Evolutionary conservation across 2,329 filamentous ascomycete species (phyloP).

Genomic region (Ophiostoma ulmi): DNA sequence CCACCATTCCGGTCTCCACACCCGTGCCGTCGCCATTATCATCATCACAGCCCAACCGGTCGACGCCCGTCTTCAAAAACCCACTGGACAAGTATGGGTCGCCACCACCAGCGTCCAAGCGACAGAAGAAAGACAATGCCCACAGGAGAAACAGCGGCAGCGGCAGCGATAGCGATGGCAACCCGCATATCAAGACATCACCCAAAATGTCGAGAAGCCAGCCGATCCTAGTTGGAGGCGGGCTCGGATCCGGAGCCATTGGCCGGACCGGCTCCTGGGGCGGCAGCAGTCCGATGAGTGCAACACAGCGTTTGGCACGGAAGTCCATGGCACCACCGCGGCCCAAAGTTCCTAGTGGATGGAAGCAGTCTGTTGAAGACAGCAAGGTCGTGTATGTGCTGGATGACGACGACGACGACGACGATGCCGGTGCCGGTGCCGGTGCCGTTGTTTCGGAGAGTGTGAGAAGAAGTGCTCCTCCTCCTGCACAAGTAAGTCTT

Average conservation of each 20-base stretch:
- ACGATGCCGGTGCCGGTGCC: background rate
- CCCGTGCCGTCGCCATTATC: background rate
- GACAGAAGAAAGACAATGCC: slow-evolving; percentile 5
- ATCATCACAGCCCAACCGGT: background rate
- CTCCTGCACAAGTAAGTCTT: background rate
- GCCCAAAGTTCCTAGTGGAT: background rate
- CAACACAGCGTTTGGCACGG: background rate
- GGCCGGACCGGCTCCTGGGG: background rate
- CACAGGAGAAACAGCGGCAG: background rate
- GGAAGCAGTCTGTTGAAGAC: slow-evolving; percentile 12
- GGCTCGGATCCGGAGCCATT: background rate
- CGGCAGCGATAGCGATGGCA: background rate
- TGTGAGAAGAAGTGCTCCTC: background rate
- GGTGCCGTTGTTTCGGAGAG: background rate
- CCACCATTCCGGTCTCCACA: background rate
- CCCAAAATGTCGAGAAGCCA: background rate
- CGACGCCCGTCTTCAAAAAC: slow-evolving; percentile 16
- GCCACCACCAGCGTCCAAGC: slow-evolving; percentile 19
- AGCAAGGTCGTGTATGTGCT: slow-evolving; percentile 18
- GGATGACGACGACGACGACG: slow-evolving; percentile 24
- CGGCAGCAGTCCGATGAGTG: background rate
- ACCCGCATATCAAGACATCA: background rate
- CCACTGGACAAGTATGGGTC: slow-evolving; percentile 13
- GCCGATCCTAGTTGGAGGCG: background rate
- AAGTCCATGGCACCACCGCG: background rate